phyloP scores from a whole-genome alignment of 2,329 filamentous ascomycete genomes.

The Pseudocercospora musae region DNA sequence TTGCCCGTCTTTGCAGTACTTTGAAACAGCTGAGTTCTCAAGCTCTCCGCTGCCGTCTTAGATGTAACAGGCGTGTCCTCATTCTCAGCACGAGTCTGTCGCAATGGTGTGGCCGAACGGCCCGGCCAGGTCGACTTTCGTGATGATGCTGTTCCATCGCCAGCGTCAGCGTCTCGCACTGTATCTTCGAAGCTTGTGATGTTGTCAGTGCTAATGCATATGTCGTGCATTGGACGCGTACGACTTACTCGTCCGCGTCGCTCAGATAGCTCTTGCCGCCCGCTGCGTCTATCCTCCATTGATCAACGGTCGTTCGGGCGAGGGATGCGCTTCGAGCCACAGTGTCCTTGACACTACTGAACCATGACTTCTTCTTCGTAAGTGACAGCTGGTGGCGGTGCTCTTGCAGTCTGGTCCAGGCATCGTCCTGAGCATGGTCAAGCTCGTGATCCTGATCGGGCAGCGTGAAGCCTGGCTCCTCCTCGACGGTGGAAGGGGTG shows the following conservation, averaged over 20 bases:
- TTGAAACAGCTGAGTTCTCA: slow-evolving; percentile 21
- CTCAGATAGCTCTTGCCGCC: slow-evolving; percentile 4
- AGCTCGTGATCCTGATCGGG: neutral
- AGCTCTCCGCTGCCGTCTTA: slow-evolving; percentile 19
- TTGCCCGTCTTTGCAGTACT: slow-evolving; percentile 12
- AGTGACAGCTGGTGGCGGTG: slow-evolving; percentile 18
- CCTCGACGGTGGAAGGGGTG: neutral
- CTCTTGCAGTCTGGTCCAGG: slow-evolving; percentile 6
- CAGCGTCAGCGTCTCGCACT: neutral
- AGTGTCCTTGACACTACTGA: slow-evolving; percentile 20
- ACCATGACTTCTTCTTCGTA: slow-evolving; percentile 25
- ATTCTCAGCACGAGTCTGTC: slow-evolving; percentile 6
- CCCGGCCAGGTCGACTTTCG: neutral
- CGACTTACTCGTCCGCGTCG: slow-evolving; percentile 1
- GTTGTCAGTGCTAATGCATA: neutral
- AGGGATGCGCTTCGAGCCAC: slow-evolving; percentile 14
- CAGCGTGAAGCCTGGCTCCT: neutral
- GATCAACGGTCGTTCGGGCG: slow-evolving; percentile 14
- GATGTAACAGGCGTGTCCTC: slow-evolving; percentile 19
- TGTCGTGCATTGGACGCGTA: neutral
- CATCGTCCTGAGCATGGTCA: neutral
- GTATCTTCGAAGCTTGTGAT: neutral
- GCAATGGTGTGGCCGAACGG: slow-evolving; percentile 13
- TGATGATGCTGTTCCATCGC: neutral
- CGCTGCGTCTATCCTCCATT: slow-evolving; percentile 7